These are phyloP conservation scores for Ustilago loliicola DNA, from an alignment of 1,284 basidiomycete genomes.

Conservation along the genomic window DNA sequence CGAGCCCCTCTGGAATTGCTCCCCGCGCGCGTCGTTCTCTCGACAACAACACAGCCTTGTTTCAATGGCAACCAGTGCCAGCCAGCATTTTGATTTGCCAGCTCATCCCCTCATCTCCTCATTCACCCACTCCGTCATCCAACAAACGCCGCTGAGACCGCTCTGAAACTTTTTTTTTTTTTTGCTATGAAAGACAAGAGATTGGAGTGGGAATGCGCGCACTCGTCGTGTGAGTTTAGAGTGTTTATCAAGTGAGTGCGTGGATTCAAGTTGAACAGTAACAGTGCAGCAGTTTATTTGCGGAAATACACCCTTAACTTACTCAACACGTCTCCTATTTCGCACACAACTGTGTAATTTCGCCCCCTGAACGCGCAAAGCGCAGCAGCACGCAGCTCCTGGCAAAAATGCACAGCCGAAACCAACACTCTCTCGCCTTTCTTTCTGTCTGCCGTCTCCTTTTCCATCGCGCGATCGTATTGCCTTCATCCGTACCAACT, in stretches of 20 bases:
- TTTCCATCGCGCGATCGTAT: too few relatives aligned
- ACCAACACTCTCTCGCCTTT: slow-evolving; percentile 15
- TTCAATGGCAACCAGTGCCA: too few relatives aligned
- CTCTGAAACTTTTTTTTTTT: too few relatives aligned
- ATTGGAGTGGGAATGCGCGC: neutral
- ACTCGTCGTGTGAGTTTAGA: neutral
- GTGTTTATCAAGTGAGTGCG: neutral
- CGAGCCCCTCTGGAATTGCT: neutral
- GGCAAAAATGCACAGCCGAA: slow-evolving; percentile 16
- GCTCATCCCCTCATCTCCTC: neutral
- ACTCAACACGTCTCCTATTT: too few relatives aligned
- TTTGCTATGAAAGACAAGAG: too few relatives aligned
- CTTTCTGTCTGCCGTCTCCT: neutral
- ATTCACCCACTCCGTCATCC: too few relatives aligned
- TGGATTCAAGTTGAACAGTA: slow-evolving; percentile 5
- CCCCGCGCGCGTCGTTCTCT: neutral
- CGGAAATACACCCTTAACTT: too few relatives aligned
- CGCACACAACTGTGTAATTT: too few relatives aligned
- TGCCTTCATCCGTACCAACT: neutral
- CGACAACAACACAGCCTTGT: neutral
- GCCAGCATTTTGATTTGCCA: neutral
- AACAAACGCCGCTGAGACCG: too few relatives aligned
- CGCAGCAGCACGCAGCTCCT: neutral
- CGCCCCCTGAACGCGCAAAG: too few relatives aligned
- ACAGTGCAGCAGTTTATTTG: neutral